Conservation (phyloP, 2,329 filamentous ascomycete species). For the Trichoderma breve region DNA sequence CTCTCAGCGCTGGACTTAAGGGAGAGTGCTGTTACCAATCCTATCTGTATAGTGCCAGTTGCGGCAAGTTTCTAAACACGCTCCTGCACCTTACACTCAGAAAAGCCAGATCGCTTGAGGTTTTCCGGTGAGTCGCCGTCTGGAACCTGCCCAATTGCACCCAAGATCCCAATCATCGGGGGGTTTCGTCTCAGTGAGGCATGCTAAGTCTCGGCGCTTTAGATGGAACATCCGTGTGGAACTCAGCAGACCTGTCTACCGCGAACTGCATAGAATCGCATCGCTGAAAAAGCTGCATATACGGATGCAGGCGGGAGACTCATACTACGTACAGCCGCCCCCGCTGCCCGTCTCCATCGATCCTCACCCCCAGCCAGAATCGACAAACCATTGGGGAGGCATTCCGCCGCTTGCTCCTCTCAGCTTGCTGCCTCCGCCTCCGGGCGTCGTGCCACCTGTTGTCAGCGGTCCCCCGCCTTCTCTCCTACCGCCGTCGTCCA, state of each 20-base stretch:
- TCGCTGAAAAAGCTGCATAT: constrained; percentile 55
- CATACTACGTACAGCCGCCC: constrained; percentile 51
- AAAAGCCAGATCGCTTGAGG: constrained; percentile 54
- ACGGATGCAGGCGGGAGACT: constrained; percentile 57
- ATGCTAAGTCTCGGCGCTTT: background rate
- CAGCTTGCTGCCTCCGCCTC: constrained; percentile 22
- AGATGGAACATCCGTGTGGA: constrained; percentile 65
- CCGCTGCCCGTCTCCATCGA: constrained; percentile 41
- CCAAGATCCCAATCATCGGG: background rate
- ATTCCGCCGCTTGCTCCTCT: constrained; percentile 24
- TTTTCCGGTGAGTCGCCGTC: constrained; percentile 48
- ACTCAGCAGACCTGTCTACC: constrained; percentile 57
- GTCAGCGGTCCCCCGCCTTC: constrained; percentile 30
- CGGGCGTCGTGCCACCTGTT: constrained; percentile 20
- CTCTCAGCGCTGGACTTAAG: constrained; percentile 50
- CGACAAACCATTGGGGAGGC: constrained; percentile 33
- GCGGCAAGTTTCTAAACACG: constrained; percentile 64
- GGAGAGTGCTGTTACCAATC: constrained; percentile 54
- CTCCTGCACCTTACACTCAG: constrained; percentile 56
- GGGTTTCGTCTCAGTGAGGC: background rate
- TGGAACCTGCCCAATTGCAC: background rate
- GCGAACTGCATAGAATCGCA: constrained; percentile 52
- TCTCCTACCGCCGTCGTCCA: constrained; percentile 37
- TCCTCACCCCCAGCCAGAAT: constrained; percentile 30
- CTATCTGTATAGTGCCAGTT: constrained; percentile 54